These are phyloP conservation scores for Microcera coccophila DNA, from an alignment of 2,329 filamentous ascomycete genomes.

Conservation along the genomic window DNA sequence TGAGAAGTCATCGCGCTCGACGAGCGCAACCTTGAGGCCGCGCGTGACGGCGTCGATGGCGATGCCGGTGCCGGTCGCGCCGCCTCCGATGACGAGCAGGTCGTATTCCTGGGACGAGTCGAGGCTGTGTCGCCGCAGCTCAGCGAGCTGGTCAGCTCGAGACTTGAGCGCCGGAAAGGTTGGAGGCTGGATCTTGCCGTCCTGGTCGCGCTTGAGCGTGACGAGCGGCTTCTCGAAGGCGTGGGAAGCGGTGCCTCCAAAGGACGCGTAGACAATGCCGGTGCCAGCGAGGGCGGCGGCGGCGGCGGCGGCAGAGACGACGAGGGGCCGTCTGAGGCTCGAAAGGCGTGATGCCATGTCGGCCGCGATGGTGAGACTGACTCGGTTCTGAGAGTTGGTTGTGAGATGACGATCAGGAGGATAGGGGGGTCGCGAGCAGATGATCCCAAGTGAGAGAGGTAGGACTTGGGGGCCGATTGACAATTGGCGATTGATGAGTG, in stretches of 20 bases:
- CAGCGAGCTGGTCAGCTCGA: constrained; percentile 38
- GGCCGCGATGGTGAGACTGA: too few relatives aligned
- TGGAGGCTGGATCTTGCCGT: constrained; percentile 37
- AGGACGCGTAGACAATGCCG: constrained; percentile 27
- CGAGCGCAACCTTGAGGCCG: constrained; percentile 73
- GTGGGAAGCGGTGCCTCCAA: constrained; percentile 25
- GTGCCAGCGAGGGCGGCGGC: constrained; percentile 29
- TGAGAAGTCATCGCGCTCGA: constrained; percentile 80
- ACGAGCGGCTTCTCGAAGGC: constrained; percentile 32
- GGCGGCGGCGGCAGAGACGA: constrained; percentile 29
- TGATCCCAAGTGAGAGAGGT: too few relatives aligned
- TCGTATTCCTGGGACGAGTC: constrained; percentile 61
- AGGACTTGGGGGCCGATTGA: too few relatives aligned
- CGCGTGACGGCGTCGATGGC: constrained; percentile 77
- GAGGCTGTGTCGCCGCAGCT: constrained; percentile 33
- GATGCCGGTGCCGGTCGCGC: constrained; percentile 75
- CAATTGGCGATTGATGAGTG: too few relatives aligned
- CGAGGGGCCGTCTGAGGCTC: constrained; percentile 34
- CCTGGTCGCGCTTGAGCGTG: constrained; percentile 33
- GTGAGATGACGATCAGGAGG: too few relatives aligned
- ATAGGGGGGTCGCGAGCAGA: too few relatives aligned
- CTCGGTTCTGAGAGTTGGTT: too few relatives aligned
- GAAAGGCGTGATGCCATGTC: constrained; percentile 36
- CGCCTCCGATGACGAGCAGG: constrained; percentile 72
- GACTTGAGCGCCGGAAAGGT: constrained; percentile 33